phyloP scores from a whole-genome alignment of 345 rosid genomes.

The Anacardium occidentale region DNA sequence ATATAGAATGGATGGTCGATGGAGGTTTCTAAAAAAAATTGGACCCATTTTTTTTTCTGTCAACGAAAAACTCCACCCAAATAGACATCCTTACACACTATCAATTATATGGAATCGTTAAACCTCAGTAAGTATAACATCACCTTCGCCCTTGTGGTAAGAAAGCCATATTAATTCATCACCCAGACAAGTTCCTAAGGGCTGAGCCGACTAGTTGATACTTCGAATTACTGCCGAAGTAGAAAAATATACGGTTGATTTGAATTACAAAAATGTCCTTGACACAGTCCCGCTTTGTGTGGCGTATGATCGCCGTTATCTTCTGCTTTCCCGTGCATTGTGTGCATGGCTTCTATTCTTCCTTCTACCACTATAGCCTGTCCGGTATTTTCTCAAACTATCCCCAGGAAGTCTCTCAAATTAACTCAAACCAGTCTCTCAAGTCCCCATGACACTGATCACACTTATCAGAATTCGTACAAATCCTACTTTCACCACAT shows the following conservation, averaged over 20 bases:
- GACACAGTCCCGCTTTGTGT: slow-evolving; percentile 2
- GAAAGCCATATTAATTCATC: too few relatives aligned
- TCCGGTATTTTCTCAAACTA: slow-evolving; percentile 13
- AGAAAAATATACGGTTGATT: too few relatives aligned
- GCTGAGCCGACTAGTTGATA: not conserved
- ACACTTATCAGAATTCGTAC: slow-evolving; percentile 7
- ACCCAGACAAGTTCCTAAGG: too few relatives aligned
- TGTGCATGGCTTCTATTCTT: slow-evolving; percentile 41
- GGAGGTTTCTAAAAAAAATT: too few relatives aligned
- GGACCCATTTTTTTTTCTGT: too few relatives aligned
- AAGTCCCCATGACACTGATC: slow-evolving; percentile 4
- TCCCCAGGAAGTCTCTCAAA: slow-evolving; percentile 1
- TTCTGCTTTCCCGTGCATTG: not conserved
- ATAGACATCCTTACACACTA: too few relatives aligned
- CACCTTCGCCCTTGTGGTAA: too few relatives aligned
- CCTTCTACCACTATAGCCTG: slow-evolving; percentile 16
- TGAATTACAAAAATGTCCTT: slow-evolving; percentile 9
- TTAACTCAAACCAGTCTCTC: slow-evolving; percentile 1
- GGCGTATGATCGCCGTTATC: not conserved
- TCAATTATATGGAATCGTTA: too few relatives aligned
- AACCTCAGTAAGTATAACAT: too few relatives aligned
- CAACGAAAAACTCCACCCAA: too few relatives aligned
- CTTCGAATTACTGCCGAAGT: not conserved
- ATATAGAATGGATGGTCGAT: too few relatives aligned
- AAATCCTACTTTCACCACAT: slow-evolving; percentile 46